These are phyloP conservation scores for Diphasiastrum complanatum DNA, from an alignment of 83 land plant species.

Conservation along the genomic window DNA sequence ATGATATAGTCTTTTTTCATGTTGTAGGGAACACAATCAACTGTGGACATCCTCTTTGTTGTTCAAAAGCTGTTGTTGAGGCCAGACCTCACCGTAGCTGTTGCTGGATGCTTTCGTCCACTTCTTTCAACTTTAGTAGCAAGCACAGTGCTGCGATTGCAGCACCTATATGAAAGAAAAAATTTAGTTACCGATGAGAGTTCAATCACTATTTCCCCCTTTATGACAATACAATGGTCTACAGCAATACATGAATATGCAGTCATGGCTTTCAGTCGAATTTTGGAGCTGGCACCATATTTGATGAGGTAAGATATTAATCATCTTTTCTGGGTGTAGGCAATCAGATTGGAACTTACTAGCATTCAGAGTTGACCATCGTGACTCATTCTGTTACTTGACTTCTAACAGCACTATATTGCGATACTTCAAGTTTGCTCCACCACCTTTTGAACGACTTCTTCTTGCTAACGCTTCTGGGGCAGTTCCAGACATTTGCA, in stretches of 20 bases:
- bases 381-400: slow-evolving; percentile 5
- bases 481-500: slow-evolving; percentile 5
- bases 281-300: slow-evolving; percentile 67
- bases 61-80: slow-evolving; percentile 53
- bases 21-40: too few species aligned
- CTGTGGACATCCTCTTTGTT: slow-evolving; percentile 43
- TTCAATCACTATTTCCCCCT: too few species aligned
- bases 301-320: slow-evolving; percentile 40
- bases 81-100: slow-evolving; percentile 54
- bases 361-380: not conserved
- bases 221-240: slow-evolving; percentile 36
- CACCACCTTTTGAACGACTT: slow-evolving; percentile 72
- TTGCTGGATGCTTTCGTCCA: slow-evolving; percentile 83
- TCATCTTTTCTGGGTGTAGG: too few species aligned
- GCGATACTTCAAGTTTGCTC: slow-evolving; percentile 66
- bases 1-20: too few species aligned
- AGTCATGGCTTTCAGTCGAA: slow-evolving; percentile 58
- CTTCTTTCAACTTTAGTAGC: slow-evolving; percentile 40
- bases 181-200: too few species aligned
- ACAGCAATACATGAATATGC: slow-evolving; percentile 71
- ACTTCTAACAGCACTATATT: slow-evolving; percentile 49
- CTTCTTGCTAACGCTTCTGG: slow-evolving; percentile 5
- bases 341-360: not conserved
- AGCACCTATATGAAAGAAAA: slow-evolving; percentile 32
- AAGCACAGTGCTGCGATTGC: slow-evolving; percentile 42